Percentiles rank a stretch among this genome's conserved stretches.
phyloP scores from a whole-genome alignment of 2,329 filamentous ascomycete genomes.

The Aspergillus fructus region DNA sequence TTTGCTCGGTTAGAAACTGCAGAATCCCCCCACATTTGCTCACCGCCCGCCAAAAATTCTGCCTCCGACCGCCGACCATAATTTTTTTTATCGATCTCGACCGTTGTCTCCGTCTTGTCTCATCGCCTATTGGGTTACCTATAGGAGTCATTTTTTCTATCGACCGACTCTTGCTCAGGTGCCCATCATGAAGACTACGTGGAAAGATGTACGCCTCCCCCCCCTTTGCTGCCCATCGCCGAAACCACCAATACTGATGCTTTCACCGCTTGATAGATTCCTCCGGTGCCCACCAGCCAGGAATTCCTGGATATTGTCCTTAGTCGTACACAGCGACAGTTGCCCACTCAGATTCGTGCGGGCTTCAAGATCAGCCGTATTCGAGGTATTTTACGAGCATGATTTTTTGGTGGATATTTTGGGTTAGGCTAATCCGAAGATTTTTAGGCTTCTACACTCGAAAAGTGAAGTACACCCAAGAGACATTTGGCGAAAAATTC shows the following conservation, averaged over 20 bases:
- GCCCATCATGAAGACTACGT: constrained; percentile 58
- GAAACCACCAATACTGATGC: constrained; percentile 22
- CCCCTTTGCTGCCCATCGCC: neutral
- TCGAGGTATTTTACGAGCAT: constrained; percentile 49
- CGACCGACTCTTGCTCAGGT: constrained; percentile 24
- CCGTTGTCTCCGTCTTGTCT: constrained; percentile 13
- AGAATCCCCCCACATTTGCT: constrained; percentile 13
- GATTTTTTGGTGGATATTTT: neutral
- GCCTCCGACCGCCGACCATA: constrained; percentile 9
- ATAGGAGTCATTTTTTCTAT: constrained; percentile 25
- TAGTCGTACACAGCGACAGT: constrained; percentile 83
- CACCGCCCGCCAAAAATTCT: constrained; percentile 16
- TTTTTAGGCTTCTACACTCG: constrained; percentile 81
- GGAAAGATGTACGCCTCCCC: constrained; percentile 50
- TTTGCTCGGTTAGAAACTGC: constrained; percentile 12
- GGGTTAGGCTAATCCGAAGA: constrained; percentile 26
- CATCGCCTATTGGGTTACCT: constrained; percentile 12
- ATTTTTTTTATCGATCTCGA: constrained; percentile 11
- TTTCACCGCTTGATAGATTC: constrained; percentile 56
- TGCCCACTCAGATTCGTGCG: constrained; percentile 92
- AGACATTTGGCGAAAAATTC: constrained; percentile 95
- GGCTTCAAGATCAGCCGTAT: constrained; percentile 97
- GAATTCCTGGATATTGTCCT: constrained; percentile 98
- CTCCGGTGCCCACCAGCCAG: constrained; percentile 84
- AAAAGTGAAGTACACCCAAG: constrained; percentile 97